Evolutionary conservation across 2,329 filamentous ascomycete species (phyloP).

Genomic region (Monilinia fructicola): DNA sequence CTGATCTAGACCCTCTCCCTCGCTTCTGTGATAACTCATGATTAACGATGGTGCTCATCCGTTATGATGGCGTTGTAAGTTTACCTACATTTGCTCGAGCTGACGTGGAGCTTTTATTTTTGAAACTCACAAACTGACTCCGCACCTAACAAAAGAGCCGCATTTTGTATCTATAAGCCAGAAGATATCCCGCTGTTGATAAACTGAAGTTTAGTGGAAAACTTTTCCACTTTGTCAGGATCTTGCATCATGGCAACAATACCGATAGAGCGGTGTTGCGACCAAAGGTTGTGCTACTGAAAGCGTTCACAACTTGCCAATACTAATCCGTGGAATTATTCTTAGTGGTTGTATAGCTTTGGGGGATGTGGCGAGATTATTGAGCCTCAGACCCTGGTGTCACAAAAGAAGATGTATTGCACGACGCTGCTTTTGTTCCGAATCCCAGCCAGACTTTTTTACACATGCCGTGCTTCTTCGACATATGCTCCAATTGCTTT

Average conservation of each 20-base stretch:
- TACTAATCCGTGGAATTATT: neutral
- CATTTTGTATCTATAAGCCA: neutral
- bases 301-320: neutral
- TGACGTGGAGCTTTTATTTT: constrained; percentile 5
- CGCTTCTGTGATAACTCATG: neutral
- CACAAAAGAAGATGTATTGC: neutral
- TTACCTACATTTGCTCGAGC: neutral
- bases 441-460: neutral
- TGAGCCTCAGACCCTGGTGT: neutral
- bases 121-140: neutral
- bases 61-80: neutral
- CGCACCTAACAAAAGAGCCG: neutral
- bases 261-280: neutral
- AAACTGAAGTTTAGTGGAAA: neutral
- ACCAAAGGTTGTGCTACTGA: neutral
- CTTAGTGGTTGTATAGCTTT: neutral
- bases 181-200: neutral
- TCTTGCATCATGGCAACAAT: neutral
- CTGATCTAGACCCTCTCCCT: neutral
- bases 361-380: neutral
- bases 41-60: neutral
- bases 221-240: neutral
- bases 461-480: neutral
- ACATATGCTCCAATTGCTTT: neutral
- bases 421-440: constrained; percentile 7